Conservation (phyloP, 345 rosid genomes). For the Capsella bursapastoris region DNA sequence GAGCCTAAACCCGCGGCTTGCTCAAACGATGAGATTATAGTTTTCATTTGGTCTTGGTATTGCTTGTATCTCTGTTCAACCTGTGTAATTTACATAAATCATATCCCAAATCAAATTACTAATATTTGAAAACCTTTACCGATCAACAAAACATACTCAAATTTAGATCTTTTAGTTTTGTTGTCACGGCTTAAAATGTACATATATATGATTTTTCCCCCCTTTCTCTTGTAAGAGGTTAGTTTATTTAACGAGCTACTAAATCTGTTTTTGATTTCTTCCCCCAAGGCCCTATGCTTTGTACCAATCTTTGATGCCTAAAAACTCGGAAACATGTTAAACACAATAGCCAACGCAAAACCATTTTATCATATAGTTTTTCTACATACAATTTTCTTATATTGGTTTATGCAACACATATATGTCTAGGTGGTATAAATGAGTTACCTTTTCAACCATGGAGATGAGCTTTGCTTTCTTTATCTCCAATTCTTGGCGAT, state of each 20-base stretch:
- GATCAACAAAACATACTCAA: background rate
- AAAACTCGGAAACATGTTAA: no score
- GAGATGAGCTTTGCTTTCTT: constrained; percentile 67
- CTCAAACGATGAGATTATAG: constrained; percentile 61
- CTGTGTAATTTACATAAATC: constrained; percentile 43
- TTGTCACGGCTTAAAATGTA: constrained; percentile 1
- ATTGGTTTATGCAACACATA: background rate
- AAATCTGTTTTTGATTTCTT: background rate
- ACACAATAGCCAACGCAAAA: no score
- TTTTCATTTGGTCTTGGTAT: constrained; percentile 75
- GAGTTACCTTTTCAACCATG: constrained; percentile 73
- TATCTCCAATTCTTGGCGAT: constrained; percentile 63
- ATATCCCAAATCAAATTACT: background rate
- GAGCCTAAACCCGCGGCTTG: constrained; percentile 66
- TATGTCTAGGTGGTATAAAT: background rate
- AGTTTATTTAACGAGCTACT: background rate
- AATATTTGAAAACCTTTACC: background rate
- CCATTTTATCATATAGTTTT: background rate
- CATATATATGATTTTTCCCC: background rate
- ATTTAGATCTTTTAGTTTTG: background rate
- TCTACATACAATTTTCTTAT: background rate
- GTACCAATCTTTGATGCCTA: background rate
- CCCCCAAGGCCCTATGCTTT: no score
- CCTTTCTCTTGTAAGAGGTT: background rate
- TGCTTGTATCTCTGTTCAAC: constrained; percentile 75